Conservation (phyloP, 202 grass and related monocot genomes). For the Digitaria exilis region DNA sequence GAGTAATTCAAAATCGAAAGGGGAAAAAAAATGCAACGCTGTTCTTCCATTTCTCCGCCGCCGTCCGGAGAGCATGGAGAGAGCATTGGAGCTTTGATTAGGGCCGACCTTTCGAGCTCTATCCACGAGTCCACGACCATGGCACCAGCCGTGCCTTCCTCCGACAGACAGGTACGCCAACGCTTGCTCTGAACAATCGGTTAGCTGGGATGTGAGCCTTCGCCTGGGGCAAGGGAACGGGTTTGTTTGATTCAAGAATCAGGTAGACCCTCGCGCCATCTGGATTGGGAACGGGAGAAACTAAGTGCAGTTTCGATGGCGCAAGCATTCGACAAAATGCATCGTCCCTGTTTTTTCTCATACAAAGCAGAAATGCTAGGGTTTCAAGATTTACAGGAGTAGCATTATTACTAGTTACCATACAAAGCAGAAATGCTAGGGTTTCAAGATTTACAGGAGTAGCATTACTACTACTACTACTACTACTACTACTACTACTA, state of each 20-base stretch:
- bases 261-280: not conserved
- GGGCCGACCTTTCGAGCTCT: not conserved
- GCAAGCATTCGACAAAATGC: not conserved
- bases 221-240: not conserved
- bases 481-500: too few relatives aligned
- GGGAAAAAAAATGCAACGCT: not conserved
- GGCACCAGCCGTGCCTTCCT: not conserved
- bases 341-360: not conserved
- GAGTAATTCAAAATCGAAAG: not conserved
- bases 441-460: too few relatives aligned
- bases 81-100: not conserved
- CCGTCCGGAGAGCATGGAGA: not conserved
- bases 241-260: not conserved
- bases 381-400: conserved; percentile 9
- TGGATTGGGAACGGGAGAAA: not conserved
- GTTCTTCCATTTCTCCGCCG: not conserved
- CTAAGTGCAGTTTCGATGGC: not conserved
- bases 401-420: not conserved
- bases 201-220: not conserved
- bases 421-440: too few relatives aligned
- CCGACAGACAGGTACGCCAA: not conserved
- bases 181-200: not conserved
- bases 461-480: too few relatives aligned
- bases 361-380: not conserved
- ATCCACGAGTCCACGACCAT: too few relatives aligned